Evolutionary conservation across 495 filamentous ascomycete species (phyloP), one percentile per base, ranked within the genome.

Genomic region (Lasiosphaeria ovina): DNA sequence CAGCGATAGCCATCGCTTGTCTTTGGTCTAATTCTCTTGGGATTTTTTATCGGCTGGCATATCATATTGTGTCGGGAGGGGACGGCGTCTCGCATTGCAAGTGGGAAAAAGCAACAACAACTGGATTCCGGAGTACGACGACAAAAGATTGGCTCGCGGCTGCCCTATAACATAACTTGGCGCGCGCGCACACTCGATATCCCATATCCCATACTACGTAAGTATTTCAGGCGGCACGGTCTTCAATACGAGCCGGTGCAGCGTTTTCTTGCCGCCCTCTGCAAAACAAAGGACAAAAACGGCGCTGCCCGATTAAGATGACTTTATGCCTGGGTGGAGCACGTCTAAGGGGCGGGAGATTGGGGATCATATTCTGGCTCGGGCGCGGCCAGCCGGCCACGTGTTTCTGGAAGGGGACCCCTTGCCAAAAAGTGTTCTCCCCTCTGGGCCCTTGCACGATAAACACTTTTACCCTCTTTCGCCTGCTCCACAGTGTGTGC

Each of bases 331-430:
- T 54, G 44, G 45, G 53, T 34, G 49, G 54, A 38, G 62, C 54
- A 42, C 50, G 49, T 51, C 48, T 62, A 62, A 64, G 62, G 63
- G 60, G 57, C 60, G 60, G 72, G 74, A 72, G 68, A 76, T 77
- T 75, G 65, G 64, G 24, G 24, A 24, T 65, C 64, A 66, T 68
- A 66, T 70, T 67, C 67, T 71, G 69, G 71, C 59, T n/a, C 74
- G 24, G 24, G 24, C 24, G 24, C 24, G 24, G 24, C 24, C 74
- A 61, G 65, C 70, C 73, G 67, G 73, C 76, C 76, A 78, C 76
- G 74, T 78, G 76, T 71, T 57, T 51, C 16, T 16, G 54, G 58
- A 58, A 55, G 12, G 61, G 57, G 51, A 38, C 12, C 45, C 65
- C 57, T 49, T 42, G 53, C 38, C 45, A 35, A n/a, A n/a, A 24